phyloP scores from a whole-genome alignment of 129 eudicot species.

The Chrysanthemum seticuspe region DNA sequence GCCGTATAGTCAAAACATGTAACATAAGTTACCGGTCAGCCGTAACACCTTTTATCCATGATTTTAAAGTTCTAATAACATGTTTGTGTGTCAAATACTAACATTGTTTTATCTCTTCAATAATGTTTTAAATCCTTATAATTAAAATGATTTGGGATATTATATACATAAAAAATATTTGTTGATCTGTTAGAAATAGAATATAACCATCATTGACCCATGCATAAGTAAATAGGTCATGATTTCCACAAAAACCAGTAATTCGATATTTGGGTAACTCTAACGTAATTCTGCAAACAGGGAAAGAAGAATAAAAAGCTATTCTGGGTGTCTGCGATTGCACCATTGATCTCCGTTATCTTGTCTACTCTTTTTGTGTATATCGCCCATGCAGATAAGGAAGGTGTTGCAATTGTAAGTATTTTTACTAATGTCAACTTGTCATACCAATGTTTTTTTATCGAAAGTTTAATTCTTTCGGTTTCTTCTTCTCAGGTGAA shows the following conservation, averaged over 20 bases:
- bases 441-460: neutral
- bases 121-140: neutral
- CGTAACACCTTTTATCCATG: neutral
- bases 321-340: slow-evolving; percentile 85
- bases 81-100: neutral
- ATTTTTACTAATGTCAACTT: neutral
- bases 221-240: no score
- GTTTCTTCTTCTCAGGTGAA: slow-evolving; percentile 41
- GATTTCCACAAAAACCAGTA: neutral
- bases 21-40: no score
- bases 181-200: no score
- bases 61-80: neutral
- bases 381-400: slow-evolving; percentile 66
- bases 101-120: neutral
- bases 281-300: slow-evolving; percentile 36
- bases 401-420: slow-evolving; percentile 83
- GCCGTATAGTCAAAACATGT: no score
- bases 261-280: slow-evolving; percentile 1
- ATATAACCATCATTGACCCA: no score
- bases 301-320: slow-evolving; percentile 74
- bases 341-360: slow-evolving; percentile 68
- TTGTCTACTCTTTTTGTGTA: slow-evolving; percentile 75
- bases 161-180: no score
- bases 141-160: neutral
- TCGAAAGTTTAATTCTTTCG: neutral